Conservation (phyloP, 2,329 filamentous ascomycete species). For the Rachicladosporium sp. region DNA sequence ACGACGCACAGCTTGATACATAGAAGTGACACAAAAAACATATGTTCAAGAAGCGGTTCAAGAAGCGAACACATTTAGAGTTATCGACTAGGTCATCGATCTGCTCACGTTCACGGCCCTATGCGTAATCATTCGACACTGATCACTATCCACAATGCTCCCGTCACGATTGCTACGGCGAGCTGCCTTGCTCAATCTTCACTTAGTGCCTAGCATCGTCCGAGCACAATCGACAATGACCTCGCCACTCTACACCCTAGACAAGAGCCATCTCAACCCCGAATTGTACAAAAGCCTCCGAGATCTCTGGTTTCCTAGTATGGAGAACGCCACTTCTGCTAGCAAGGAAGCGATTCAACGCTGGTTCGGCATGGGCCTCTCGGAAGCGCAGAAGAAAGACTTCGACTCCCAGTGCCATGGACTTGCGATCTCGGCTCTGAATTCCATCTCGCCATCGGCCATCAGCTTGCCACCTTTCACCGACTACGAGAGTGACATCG, state of each 20-base stretch:
- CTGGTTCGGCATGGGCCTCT: conserved; percentile 26
- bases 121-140: no score
- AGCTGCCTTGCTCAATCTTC: no score
- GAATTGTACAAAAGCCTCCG: conserved; percentile 25
- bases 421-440: conserved; percentile 24
- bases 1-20: no score
- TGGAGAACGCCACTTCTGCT: conserved; percentile 18
- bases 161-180: no score
- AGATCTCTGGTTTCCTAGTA: conserved; percentile 28
- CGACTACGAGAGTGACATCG: conserved; percentile 15
- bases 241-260: conserved; percentile 18
- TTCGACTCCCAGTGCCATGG: conserved; percentile 27
- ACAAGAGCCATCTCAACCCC: conserved; percentile 28
- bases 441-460: conserved; percentile 25
- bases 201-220: no score
- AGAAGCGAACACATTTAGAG: no score
- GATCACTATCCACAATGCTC: no score
- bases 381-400: conserved; percentile 20
- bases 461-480: conserved; percentile 18
- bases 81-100: no score
- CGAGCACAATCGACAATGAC: no score
- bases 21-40: no score
- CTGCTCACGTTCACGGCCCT: no score
- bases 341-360: conserved; percentile 17
- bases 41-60: no score